These are phyloP conservation scores for Suhomyces coccinellae DNA, from an alignment of 1,139 yeast genomes.

Conservation along the genomic window DNA sequence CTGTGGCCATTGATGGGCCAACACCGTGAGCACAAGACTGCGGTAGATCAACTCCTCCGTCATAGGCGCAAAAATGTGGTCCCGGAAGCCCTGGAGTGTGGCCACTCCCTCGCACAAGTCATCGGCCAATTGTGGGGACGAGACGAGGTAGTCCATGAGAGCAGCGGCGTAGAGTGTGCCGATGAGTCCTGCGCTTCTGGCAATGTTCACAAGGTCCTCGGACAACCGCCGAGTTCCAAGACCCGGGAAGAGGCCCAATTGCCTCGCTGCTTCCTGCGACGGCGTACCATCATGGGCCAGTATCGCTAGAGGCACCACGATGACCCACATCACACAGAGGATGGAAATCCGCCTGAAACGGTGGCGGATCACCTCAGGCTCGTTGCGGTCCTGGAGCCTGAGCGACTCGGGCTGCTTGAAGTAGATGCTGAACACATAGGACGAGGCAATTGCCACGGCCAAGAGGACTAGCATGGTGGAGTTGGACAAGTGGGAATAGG, in stretches of 20 bases:
- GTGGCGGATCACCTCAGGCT: conserved; percentile 40
- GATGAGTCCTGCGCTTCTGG: conserved; percentile 32
- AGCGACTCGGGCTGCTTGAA: conserved; percentile 26
- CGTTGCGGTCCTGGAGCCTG: conserved; percentile 41
- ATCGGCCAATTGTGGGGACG: conserved; percentile 9
- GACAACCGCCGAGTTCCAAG: conserved; percentile 19
- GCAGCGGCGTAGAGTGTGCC: conserved; percentile 60
- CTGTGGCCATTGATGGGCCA: conserved; percentile 25
- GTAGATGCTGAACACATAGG: conserved; percentile 46
- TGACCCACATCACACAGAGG: conserved; percentile 32
- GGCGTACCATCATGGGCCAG: conserved; percentile 2
- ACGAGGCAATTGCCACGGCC: conserved; percentile 32
- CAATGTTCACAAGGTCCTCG: conserved; percentile 28
- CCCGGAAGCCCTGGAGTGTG: conserved; percentile 57
- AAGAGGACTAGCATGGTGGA: conserved; percentile 7
- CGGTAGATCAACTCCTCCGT: conserved; percentile 88
- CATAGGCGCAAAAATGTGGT: conserved; percentile 75
- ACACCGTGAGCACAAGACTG: conserved; percentile 52
- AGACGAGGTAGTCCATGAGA: conserved; percentile 39
- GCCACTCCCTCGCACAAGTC: conserved; percentile 26
- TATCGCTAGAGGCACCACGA: conserved; percentile 25
- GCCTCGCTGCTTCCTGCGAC: conserved; percentile 14
- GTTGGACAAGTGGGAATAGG: not conserved
- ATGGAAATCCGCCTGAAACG: conserved; percentile 37
- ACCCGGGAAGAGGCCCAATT: conserved; percentile 34